Percentiles rank a stretch among this genome's conserved stretches.
Evolutionary conservation across 352 stramenopile genomes (phyloP).

Genomic region (Globisporangium echinulatum): DNA sequence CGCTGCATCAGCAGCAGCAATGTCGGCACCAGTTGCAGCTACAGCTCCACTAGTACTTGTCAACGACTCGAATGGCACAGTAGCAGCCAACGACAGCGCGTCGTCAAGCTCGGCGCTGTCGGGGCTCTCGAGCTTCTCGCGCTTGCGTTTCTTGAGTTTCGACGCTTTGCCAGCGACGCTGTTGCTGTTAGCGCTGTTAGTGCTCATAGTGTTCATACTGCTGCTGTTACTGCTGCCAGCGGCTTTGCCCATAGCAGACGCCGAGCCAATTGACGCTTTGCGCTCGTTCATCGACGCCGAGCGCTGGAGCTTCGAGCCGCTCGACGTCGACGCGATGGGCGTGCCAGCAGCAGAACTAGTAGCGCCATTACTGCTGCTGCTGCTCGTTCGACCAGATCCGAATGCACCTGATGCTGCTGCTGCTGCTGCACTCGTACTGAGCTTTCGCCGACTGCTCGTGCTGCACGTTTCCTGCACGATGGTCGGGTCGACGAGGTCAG

Average conservation of each 20-base stretch:
- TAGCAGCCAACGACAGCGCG: not conserved
- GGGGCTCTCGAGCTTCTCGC: constrained; percentile 22
- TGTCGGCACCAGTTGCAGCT: constrained; percentile 11
- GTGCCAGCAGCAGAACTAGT: constrained; percentile 1
- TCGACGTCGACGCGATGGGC: not conserved
- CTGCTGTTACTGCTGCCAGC: not conserved
- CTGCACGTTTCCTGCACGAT: constrained; percentile 6
- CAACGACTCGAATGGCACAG: too few relatives aligned
- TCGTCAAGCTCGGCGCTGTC: constrained; percentile 5
- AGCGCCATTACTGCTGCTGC: constrained; percentile 10
- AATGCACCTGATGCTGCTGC: not conserved
- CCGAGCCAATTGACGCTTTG: constrained; percentile 10
- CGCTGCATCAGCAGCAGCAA: constrained; percentile 2
- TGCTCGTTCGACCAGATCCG: constrained; percentile 3
- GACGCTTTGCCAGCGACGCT: constrained; percentile 25
- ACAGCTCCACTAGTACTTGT: not conserved
- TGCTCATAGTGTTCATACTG: not conserved
- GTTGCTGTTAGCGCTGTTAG: not conserved
- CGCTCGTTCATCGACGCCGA: constrained; percentile 17
- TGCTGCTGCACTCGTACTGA: constrained; percentile 18
- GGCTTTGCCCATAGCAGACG: constrained; percentile 16
- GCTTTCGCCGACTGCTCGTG: constrained; percentile 23
- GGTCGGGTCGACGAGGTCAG: constrained; percentile 46
- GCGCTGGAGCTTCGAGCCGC: constrained; percentile 20
- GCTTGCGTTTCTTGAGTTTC: constrained; percentile 53